Conservation (phyloP, 257 asterid species). For the Handroanthus guayacan region DNA sequence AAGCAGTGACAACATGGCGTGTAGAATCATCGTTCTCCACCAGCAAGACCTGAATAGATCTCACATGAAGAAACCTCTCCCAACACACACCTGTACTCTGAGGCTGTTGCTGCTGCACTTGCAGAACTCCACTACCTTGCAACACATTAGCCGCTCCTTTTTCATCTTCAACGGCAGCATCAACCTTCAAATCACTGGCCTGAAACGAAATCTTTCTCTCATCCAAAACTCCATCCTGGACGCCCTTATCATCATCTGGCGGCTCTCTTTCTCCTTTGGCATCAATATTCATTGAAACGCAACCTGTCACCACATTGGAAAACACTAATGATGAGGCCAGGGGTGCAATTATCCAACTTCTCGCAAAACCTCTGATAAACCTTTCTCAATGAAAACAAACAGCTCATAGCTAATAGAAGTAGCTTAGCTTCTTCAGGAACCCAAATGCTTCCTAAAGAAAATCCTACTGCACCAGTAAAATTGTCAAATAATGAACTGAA, state of each 20-base stretch:
- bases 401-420: slow-evolving; percentile 40
- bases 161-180: slow-evolving; percentile 31
- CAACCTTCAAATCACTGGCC: slow-evolving; percentile 16
- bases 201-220: slow-evolving; percentile 30
- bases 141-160: slow-evolving; percentile 42
- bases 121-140: slow-evolving; percentile 44
- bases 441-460: slow-evolving; percentile 40
- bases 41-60: slow-evolving; percentile 80
- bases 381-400: slow-evolving; percentile 41
- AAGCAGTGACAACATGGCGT: slow-evolving; percentile 84
- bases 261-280: slow-evolving; percentile 46
- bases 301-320: slow-evolving; percentile 54
- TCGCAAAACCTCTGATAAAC: slow-evolving; percentile 38
- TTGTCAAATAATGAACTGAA: slow-evolving; percentile 35
- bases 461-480: slow-evolving; percentile 40
- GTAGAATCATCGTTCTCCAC: slow-evolving; percentile 92
- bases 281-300: slow-evolving; percentile 51
- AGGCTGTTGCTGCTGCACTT: slow-evolving; percentile 58
- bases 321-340: slow-evolving; percentile 38
- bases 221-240: slow-evolving; percentile 36
- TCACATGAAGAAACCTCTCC: slow-evolving; percentile 90
- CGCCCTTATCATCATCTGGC: slow-evolving; percentile 47
- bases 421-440: slow-evolving; percentile 40
- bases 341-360: slow-evolving; percentile 27
- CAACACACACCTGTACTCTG: slow-evolving; percentile 61